Evolutionary conservation across 1,139 yeast genomes (phyloP).

Genomic region (Kurtzmaniella natalensis): DNA sequence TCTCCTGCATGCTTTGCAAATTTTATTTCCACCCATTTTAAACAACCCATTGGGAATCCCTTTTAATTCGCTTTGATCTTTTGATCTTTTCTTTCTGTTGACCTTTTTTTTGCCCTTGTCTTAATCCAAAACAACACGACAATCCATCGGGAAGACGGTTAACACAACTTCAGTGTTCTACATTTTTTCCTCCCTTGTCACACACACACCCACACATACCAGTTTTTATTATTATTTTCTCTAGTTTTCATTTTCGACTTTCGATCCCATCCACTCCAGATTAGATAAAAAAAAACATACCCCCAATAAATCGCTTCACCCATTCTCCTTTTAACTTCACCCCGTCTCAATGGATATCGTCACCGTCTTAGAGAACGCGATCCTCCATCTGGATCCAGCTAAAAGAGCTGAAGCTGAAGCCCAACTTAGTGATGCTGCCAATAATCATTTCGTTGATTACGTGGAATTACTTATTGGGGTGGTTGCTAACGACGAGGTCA

Average conservation of each 20-base stretch:
- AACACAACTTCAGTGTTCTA: too few relatives aligned
- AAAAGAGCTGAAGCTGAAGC: constrained; percentile 79
- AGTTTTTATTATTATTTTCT: too few relatives aligned
- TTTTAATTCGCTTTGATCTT: too few relatives aligned
- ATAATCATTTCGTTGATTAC: constrained; percentile 71
- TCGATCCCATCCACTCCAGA: background rate
- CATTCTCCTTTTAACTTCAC: constrained; percentile 3
- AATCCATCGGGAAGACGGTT: too few relatives aligned
- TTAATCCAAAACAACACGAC: too few relatives aligned
- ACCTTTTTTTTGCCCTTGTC: too few relatives aligned
- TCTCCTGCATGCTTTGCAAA: too few relatives aligned
- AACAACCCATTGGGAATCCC: too few relatives aligned
- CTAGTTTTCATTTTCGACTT: too few relatives aligned
- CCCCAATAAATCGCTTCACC: constrained; percentile 2
- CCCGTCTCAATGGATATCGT: constrained; percentile 62
- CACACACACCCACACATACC: background rate
- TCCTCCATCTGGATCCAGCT: constrained; percentile 59
- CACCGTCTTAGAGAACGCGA: constrained; percentile 72
- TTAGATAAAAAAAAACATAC: background rate
- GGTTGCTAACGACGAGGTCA: constrained; percentile 60
- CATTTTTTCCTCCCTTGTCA: too few relatives aligned
- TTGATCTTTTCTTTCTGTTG: too few relatives aligned
- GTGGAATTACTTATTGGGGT: constrained; percentile 69
- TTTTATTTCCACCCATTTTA: too few relatives aligned
- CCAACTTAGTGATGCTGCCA: constrained; percentile 68